These are phyloP conservation scores for Trypanosoma mega DNA, from an alignment of 208 protist species.

Conservation along the genomic window DNA sequence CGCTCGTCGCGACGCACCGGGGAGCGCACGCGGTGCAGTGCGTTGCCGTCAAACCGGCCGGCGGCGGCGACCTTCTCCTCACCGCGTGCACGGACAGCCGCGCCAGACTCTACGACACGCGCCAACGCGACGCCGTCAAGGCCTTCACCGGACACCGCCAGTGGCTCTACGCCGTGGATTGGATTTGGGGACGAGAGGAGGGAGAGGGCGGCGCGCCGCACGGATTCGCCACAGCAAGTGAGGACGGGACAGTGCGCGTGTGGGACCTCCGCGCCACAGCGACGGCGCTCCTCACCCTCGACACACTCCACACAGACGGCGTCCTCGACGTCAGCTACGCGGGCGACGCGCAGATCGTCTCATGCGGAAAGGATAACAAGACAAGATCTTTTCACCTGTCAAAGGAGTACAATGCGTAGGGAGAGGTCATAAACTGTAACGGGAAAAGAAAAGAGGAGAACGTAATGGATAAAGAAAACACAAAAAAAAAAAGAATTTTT, in stretches of 20 bases:
- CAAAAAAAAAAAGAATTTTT: background rate
- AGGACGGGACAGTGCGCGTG: conserved; percentile 72
- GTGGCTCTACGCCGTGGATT: conserved; percentile 80
- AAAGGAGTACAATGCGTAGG: conserved; percentile 13
- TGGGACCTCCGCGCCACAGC: conserved; percentile 72
- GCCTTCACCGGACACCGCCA: conserved; percentile 77
- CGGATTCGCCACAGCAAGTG: conserved; percentile 66
- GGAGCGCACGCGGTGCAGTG: conserved; percentile 75
- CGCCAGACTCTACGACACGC: conserved; percentile 74
- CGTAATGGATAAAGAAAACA: background rate
- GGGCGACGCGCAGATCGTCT: conserved; percentile 54
- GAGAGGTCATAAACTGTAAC: background rate
- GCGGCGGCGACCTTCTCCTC: conserved; percentile 57
- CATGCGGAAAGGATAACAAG: conserved; percentile 84
- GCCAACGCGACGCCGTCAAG: conserved; percentile 47
- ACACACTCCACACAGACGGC: conserved; percentile 78
- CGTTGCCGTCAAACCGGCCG: conserved; percentile 48
- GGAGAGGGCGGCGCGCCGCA: conserved; percentile 23
- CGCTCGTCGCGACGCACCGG: conserved; percentile 41
- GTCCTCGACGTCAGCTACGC: conserved; percentile 79
- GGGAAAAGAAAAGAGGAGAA: background rate
- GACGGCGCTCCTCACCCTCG: conserved; percentile 60
- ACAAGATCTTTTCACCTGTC: conserved; percentile 58
- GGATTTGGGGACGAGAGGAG: conserved; percentile 62
- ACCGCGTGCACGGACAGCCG: conserved; percentile 83